phyloP scores from a whole-genome alignment of 768 basidiomycete genomes.

The Mycena filopes region DNA sequence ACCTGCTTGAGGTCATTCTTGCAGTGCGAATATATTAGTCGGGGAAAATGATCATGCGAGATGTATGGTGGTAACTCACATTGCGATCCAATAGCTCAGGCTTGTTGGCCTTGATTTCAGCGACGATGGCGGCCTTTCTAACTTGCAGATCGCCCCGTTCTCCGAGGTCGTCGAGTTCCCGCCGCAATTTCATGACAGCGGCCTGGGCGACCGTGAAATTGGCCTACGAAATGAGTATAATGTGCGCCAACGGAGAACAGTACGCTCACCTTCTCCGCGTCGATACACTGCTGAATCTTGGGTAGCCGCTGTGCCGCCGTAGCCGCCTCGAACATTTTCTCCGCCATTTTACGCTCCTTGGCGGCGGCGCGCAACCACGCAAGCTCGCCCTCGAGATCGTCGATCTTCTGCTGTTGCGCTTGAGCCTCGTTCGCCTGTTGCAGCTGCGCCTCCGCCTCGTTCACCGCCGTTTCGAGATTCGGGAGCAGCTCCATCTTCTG shows the following conservation, averaged over 20 bases:
- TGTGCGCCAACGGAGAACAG: constrained; percentile 42
- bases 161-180: constrained; percentile 53
- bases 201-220: constrained; percentile 34
- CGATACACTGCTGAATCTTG: constrained; percentile 49
- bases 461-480: constrained; percentile 70
- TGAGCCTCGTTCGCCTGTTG: constrained; percentile 80
- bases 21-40: constrained; percentile 17
- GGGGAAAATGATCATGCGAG: constrained; percentile 50
- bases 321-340: constrained; percentile 49
- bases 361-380: constrained; percentile 87
- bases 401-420: constrained; percentile 72
- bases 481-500: constrained; percentile 84
- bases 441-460: constrained; percentile 67
- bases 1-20: constrained; percentile 65
- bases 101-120: constrained; percentile 62
- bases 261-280: constrained; percentile 34
- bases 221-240: constrained; percentile 7
- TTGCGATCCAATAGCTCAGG: too few relatives aligned
- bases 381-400: constrained; percentile 78
- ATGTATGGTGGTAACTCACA: constrained; percentile 53
- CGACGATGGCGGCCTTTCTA: constrained; percentile 46
- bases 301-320: constrained; percentile 48
- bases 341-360: constrained; percentile 67
- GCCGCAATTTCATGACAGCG: constrained; percentile 50
- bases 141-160: constrained; percentile 58